Conservation (phyloP, 1,139 yeast species). For the Lodderomyces pseudojiufengensis region DNA sequence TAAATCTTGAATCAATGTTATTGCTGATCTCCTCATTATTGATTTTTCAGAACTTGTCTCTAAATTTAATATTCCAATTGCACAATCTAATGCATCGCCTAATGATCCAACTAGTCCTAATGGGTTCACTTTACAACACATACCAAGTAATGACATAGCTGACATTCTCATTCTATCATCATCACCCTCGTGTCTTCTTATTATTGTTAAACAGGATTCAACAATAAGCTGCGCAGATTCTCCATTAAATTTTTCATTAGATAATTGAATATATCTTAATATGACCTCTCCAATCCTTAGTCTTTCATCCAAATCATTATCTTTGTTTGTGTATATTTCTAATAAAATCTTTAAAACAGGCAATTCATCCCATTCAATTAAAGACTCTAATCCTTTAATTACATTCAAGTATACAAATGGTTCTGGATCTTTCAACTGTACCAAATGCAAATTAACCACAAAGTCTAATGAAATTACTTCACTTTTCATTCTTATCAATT, state of each 20-base stretch:
- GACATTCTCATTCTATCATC: constrained; percentile 78
- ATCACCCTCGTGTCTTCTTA: constrained; percentile 29
- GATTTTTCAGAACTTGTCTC: constrained; percentile 46
- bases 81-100: constrained; percentile 65
- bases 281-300: constrained; percentile 80
- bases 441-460: constrained; percentile 58
- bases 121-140: constrained; percentile 59
- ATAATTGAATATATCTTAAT: constrained; percentile 50
- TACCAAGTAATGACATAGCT: constrained; percentile 76
- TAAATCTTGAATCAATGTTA: constrained; percentile 65
- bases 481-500: constrained; percentile 50
- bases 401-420: constrained; percentile 84
- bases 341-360: constrained; percentile 39
- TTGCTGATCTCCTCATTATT: constrained; percentile 71
- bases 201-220: constrained; percentile 33
- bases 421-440: constrained; percentile 71
- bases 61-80: constrained; percentile 65
- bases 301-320: constrained; percentile 54
- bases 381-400: constrained; percentile 67
- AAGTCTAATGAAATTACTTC: constrained; percentile 49
- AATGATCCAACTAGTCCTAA: constrained; percentile 47
- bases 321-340: constrained; percentile 35
- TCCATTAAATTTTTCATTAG: constrained; percentile 48
- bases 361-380: constrained; percentile 45
- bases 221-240: constrained; percentile 25